phyloP scores from a whole-genome alignment of 371 early-diverging fungal genomes.

The Syncephalastrum monosporum region DNA sequence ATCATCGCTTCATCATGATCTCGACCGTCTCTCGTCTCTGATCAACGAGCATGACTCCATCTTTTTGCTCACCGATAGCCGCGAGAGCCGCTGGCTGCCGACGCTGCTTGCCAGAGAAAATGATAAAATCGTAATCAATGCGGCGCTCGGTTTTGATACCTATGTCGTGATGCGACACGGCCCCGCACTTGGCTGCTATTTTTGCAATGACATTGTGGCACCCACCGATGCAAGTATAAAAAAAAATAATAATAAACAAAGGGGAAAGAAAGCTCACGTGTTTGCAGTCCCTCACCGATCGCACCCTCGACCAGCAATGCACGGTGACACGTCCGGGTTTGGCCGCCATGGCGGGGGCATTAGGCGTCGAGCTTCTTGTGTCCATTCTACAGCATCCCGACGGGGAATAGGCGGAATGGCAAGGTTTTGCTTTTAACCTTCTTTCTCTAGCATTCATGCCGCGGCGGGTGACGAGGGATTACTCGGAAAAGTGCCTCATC shows the following conservation, averaged over 20 bases:
- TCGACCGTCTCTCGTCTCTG: constrained; percentile 56
- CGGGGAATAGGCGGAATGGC: constrained; percentile 50
- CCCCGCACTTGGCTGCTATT: constrained; percentile 87
- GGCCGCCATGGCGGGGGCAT: constrained; percentile 82
- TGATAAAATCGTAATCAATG: constrained; percentile 82
- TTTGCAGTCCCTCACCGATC: constrained; percentile 80
- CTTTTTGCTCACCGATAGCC: constrained; percentile 90
- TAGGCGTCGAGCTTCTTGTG: constrained; percentile 89
- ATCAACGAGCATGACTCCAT: constrained; percentile 80
- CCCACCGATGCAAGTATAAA: constrained; percentile 76
- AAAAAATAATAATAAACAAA: constrained; percentile 4
- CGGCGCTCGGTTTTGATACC: constrained; percentile 95
- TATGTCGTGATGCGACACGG: constrained; percentile 98
- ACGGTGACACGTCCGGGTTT: constrained; percentile 96
- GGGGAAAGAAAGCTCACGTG: not conserved
- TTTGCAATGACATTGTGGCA: constrained; percentile 94
- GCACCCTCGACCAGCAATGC: constrained; percentile 96
- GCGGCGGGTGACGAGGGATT: constrained; percentile 27
- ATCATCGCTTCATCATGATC: constrained; percentile 47
- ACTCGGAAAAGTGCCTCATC: constrained; percentile 86
- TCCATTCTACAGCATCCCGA: constrained; percentile 82
- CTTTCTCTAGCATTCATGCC: constrained; percentile 28
- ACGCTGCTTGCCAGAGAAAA: constrained; percentile 73
- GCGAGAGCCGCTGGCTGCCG: constrained; percentile 96
- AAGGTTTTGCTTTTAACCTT: constrained; percentile 7